Evolutionary conservation across 805 yeast species (phyloP), one percentile per base, ranked within the genome.

Genomic region (Suhomyces sp.): DNA sequence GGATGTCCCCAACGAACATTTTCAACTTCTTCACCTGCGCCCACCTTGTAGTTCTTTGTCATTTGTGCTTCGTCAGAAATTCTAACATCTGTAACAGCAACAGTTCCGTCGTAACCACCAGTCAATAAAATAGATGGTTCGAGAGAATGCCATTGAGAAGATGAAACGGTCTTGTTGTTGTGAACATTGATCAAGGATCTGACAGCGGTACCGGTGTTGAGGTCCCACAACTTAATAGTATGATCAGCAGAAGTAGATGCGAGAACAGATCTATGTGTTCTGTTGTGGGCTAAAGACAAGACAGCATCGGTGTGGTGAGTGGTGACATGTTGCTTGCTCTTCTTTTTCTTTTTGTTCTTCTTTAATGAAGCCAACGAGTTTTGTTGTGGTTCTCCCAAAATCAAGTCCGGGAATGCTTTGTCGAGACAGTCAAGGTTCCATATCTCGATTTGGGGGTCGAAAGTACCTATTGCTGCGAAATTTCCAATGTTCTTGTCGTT

Each of bases 161-260:
- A 68, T 11, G 96, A 85, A 30, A 93, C 95, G 31, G 81, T 77
- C 53, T 86, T 88, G 43, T 79, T 79, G n/a, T 66, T 63, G 63
- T 93, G 98, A 42, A 88, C 72, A 4, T 64, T 53, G 43, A 74
- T 68, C 58, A 88, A 71, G 6, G 95, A 85, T 46, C 90, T 79
- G 11, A 82, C 96, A 18, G 91, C 95, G 31, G 65, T 65, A 31
- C 84, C 84, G 13, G 73, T 68, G 45, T 77, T 74, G 56, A 93
- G 72, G 62, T 93, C 98, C 98, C 98, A 93, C 48, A 93, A 71
- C 63, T 93, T 93, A 30, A 93, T 86, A 1, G 98, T 93, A 43
- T 81, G 76, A 56, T 93, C 98, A 1, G 98, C 98, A 6, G 97
- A 88, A 2, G 96, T 86, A 7, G 97, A 88, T 11, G 95, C 95